Evolutionary conservation across 257 asterid genomes (phyloP).

Genomic region (Solanum ossicruentum): DNA sequence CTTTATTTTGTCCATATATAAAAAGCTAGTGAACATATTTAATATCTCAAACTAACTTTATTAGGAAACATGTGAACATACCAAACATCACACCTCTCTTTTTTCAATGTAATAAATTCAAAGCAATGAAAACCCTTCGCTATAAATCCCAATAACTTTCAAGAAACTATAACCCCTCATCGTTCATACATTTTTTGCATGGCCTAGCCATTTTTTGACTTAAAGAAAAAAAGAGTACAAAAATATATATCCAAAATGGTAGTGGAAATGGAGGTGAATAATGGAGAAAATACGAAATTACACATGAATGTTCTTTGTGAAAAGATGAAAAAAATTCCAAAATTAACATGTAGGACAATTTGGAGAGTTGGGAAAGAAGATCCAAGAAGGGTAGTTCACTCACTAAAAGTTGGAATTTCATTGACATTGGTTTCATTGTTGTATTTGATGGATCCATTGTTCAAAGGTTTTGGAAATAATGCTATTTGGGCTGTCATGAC

Average conservation of each 20-base stretch:
- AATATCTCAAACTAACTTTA: not conserved
- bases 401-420: conserved; percentile 80
- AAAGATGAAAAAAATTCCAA: conserved; percentile 16
- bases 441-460: conserved; percentile 76
- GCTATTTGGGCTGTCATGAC: conserved; percentile 99
- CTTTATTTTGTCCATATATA: not conserved
- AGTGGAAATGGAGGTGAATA: not conserved
- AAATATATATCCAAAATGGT: not conserved
- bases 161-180: not conserved
- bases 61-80: not conserved
- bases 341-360: conserved; percentile 25
- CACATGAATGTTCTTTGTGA: conserved; percentile 3
- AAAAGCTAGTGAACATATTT: not conserved
- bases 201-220: not conserved
- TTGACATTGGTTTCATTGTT: conserved; percentile 65
- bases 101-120: not conserved
- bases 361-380: conserved; percentile 62
- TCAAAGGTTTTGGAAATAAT: conserved; percentile 53
- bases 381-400: conserved; percentile 56
- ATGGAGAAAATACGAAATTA: conserved; percentile 2
- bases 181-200: not conserved
- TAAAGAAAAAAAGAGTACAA: no score
- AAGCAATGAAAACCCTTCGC: not conserved
- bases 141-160: not conserved
- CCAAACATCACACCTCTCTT: not conserved